Evolutionary conservation across 108 stramenopile genomes (phyloP).

Genomic region (Conticribra guillardii): DNA sequence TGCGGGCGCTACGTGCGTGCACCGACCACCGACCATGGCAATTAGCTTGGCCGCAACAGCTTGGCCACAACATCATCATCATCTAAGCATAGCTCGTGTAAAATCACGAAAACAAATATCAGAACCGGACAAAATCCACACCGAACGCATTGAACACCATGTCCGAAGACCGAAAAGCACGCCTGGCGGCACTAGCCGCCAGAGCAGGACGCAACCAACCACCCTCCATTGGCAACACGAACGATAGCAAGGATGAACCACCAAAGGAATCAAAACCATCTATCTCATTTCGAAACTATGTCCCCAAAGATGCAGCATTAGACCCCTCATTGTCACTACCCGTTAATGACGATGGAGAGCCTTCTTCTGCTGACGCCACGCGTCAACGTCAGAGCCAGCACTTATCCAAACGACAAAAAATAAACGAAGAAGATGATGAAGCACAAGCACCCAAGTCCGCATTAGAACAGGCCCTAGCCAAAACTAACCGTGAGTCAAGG

Average conservation of each 20-base stretch:
- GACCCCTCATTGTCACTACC: conserved; percentile 5
- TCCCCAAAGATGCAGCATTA: conserved; percentile 59
- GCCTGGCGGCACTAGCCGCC: conserved; percentile 76
- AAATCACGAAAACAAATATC: no score
- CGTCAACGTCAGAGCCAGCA: no score
- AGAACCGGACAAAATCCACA: no score
- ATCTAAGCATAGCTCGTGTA: no score
- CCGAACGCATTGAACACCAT: conserved; percentile 12
- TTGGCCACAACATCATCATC: no score
- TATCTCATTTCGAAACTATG: conserved; percentile 72
- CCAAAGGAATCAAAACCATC: conserved; percentile 25
- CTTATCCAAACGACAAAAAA: conserved; percentile 35
- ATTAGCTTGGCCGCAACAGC: no score
- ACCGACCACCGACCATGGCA: no score
- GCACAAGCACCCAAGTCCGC: conserved; percentile 33
- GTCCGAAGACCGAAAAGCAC: conserved; percentile 74
- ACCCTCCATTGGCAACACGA: conserved; percentile 13
- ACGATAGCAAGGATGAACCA: conserved; percentile 21
- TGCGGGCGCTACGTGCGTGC: no score
- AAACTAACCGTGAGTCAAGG: conserved; percentile 56
- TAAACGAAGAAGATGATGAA: conserved; percentile 9
- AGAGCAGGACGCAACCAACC: conserved; percentile 59
- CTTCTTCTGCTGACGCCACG: no score
- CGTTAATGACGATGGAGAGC: no score
- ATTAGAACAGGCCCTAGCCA: conserved; percentile 60